Evolutionary conservation across 2,329 filamentous ascomycete genomes (phyloP).

Genomic region (Colletotrichum shisoi): DNA sequence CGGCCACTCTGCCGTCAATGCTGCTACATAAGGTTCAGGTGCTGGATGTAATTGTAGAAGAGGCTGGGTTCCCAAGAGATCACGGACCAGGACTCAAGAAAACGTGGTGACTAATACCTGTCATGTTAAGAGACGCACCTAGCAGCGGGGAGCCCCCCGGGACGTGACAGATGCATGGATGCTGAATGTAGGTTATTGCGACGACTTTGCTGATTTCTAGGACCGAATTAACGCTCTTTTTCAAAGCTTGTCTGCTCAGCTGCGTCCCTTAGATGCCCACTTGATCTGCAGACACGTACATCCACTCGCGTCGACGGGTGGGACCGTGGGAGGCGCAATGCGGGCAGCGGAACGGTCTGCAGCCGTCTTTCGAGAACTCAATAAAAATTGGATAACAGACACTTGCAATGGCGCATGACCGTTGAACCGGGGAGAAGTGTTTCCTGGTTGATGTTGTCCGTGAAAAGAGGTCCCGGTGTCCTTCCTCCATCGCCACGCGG

Average conservation of each 20-base stretch:
- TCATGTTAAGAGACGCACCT: background rate
- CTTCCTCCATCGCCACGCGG: slow-evolving; percentile 2
- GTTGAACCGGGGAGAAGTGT: background rate
- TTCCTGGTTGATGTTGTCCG: background rate
- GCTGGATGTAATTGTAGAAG: background rate
- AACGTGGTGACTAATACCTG: background rate
- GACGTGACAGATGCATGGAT: background rate
- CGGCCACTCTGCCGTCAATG: background rate
- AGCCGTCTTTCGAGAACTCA: background rate
- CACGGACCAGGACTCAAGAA: background rate
- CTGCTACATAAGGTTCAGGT: background rate
- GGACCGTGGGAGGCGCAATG: background rate
- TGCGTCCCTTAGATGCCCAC: background rate
- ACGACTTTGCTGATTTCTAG: background rate
- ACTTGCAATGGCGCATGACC: background rate
- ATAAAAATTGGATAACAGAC: background rate
- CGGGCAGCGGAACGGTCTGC: background rate
- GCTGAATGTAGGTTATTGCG: background rate
- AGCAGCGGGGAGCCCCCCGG: background rate
- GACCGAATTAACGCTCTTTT: background rate
- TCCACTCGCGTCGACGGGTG: background rate
- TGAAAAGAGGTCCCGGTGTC: background rate
- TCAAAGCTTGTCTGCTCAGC: background rate
- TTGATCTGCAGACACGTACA: background rate
- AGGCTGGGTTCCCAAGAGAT: background rate